These are phyloP conservation scores for Corylus americana DNA, from an alignment of 306 rosid species.

Conservation along the genomic window DNA sequence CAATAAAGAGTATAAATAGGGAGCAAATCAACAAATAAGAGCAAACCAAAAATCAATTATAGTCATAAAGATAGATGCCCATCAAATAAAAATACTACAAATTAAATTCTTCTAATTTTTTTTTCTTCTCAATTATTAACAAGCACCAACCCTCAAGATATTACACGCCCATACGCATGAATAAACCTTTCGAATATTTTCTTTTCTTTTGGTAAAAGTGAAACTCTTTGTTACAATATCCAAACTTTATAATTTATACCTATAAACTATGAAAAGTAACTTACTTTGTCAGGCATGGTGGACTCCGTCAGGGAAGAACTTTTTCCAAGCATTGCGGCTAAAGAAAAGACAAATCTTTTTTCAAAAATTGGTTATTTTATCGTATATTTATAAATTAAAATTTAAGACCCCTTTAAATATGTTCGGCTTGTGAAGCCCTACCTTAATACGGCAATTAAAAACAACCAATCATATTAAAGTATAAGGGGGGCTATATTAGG, in stretches of 20 bases:
- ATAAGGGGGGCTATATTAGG: background rate
- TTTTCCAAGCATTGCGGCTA: background rate
- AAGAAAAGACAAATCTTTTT: background rate
- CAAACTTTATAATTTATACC: background rate
- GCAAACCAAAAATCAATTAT: background rate
- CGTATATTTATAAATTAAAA: background rate
- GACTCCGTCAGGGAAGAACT: background rate
- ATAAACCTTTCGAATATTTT: background rate
- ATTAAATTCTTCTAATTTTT: background rate
- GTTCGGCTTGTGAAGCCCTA: background rate
- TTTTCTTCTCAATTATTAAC: no score
- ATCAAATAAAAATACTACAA: background rate
- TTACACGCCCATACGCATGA: background rate
- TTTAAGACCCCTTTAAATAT: background rate
- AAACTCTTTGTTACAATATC: background rate
- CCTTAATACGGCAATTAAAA: background rate
- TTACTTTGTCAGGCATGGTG: slow-evolving; percentile 12
- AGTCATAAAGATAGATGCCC: background rate
- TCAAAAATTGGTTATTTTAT: background rate
- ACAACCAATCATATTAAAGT: background rate
- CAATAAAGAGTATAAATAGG: background rate
- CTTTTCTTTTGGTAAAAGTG: background rate
- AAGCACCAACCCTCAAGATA: no score
- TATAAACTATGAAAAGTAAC: background rate
- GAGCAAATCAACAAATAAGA: background rate